A percentile compares a stretch with the other conserved stretches of the same genome.
phyloP scores from a whole-genome alignment of 148 eudicot genomes.

The Tetragonia tetragonoides region DNA sequence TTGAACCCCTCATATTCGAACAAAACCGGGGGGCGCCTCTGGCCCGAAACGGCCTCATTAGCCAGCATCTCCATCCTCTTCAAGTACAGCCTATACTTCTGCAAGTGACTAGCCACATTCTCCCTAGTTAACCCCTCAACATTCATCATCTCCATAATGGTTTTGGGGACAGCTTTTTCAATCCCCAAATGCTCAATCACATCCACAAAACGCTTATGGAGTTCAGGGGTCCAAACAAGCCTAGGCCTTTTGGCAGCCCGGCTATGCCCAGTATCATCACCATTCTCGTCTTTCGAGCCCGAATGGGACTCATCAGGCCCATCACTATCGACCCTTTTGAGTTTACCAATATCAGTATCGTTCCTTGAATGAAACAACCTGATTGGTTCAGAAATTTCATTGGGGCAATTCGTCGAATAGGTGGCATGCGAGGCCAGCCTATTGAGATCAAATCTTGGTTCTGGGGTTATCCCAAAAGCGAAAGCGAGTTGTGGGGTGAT shows the following conservation, averaged over 20 bases:
- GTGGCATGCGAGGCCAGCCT: neutral
- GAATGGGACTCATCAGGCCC: constrained; percentile 30
- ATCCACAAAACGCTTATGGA: constrained; percentile 47
- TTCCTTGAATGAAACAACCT: constrained; percentile 29
- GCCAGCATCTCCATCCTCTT: constrained; percentile 32
- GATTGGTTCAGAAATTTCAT: constrained; percentile 18
- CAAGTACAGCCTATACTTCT: constrained; percentile 48
- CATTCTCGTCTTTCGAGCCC: constrained; percentile 24
- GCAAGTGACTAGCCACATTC: constrained; percentile 54
- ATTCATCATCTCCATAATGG: constrained; percentile 51
- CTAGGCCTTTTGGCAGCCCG: constrained; percentile 36
- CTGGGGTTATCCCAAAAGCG: constrained; percentile 34
- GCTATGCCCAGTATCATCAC: constrained; percentile 28
- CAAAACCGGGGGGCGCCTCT: constrained; percentile 1
- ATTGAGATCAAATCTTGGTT: constrained; percentile 15
- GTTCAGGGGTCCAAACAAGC: constrained; percentile 45
- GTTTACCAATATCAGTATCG: constrained; percentile 13
- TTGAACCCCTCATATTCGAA: constrained; percentile 26
- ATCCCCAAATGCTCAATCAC: constrained; percentile 43
- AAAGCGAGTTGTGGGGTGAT: constrained; percentile 37
- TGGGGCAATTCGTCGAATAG: constrained; percentile 34
- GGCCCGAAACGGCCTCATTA: constrained; percentile 8
- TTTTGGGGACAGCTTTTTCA: constrained; percentile 48
- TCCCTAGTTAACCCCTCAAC: constrained; percentile 51
- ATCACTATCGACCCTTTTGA: constrained; percentile 25